Percentiles rank a stretch among this genome's conserved stretches.
Evolutionary conservation across 2,329 filamentous ascomycete species (phyloP).

Genomic region (Trichophyton simii): DNA sequence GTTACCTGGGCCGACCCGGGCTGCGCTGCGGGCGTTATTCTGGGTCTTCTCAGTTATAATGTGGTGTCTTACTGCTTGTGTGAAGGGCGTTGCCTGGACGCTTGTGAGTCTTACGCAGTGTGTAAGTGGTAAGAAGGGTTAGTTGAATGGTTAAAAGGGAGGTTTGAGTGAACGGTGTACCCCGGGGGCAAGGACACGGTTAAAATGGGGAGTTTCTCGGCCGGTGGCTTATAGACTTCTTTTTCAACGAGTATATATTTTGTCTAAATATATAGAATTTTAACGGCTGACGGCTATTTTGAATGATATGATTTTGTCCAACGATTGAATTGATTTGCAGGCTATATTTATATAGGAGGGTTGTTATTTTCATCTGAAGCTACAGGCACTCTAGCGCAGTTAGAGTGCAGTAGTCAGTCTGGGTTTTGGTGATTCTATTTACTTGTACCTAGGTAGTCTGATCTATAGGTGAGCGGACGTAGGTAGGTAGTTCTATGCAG

Average conservation of each 20-base stretch:
- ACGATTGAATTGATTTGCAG: too few species aligned
- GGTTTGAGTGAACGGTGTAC: too few species aligned
- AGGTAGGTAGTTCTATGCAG: background rate
- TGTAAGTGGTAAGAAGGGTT: constrained; percentile 31
- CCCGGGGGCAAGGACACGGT: too few species aligned
- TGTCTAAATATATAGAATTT: background rate
- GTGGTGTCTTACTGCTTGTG: constrained; percentile 25
- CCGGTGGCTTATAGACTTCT: background rate
- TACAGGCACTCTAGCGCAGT: background rate
- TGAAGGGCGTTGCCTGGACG: constrained; percentile 32
- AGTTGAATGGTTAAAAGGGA: constrained; percentile 13
- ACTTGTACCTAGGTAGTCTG: background rate
- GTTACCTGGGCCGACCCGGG: constrained; percentile 27
- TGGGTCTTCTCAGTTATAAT: constrained; percentile 29
- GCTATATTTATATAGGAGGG: too few species aligned
- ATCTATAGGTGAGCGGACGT: background rate
- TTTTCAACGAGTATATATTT: background rate
- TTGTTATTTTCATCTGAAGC: too few species aligned
- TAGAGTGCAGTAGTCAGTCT: background rate
- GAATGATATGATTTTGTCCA: background rate
- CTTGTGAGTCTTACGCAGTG: constrained; percentile 29
- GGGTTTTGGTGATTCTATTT: background rate
- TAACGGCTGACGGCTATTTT: background rate
- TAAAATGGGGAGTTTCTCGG: background rate
- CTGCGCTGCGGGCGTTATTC: constrained; percentile 26